Percentiles rank a stretch among this genome's conserved stretches.
These are phyloP conservation scores for Aspergillus unguis DNA, from an alignment of 2,329 filamentous ascomycete species.

Conservation along the genomic window DNA sequence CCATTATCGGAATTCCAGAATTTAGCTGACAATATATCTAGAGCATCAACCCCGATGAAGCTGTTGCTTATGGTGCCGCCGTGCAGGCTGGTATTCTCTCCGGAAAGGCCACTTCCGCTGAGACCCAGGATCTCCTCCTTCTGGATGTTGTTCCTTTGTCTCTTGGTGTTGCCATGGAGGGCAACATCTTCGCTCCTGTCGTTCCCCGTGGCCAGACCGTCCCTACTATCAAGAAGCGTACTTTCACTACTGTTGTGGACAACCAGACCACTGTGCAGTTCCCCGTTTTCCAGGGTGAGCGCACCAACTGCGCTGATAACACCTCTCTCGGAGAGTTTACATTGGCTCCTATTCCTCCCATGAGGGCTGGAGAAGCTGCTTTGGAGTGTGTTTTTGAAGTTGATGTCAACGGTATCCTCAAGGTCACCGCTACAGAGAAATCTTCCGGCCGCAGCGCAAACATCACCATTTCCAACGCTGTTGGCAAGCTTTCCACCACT, in stretches of 20 bases:
- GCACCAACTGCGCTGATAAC: slow-evolving; percentile 98
- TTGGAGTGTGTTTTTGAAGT: slow-evolving; percentile 99
- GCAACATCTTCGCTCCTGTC: slow-evolving; percentile 96
- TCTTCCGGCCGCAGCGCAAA: slow-evolving; percentile 95
- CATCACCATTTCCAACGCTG: slow-evolving; percentile 99
- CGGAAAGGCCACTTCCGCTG: slow-evolving; percentile 92
- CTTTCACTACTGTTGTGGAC: slow-evolving; percentile 72
- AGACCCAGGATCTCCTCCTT: slow-evolving; percentile 90
- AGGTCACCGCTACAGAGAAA: slow-evolving; percentile 99
- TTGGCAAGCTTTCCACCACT: slow-evolving; percentile 89
- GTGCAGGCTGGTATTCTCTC: slow-evolving; percentile 99
- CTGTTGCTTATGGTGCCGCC: slow-evolving; percentile 96
- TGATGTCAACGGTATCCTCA: slow-evolving; percentile 99
- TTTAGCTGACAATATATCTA: slow-evolving; percentile 12
- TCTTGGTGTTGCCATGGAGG: slow-evolving; percentile 98
- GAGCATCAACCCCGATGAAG: slow-evolving; percentile 99
- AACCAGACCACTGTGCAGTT: slow-evolving; percentile 81
- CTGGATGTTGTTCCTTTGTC: slow-evolving; percentile 95
- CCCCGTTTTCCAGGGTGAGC: slow-evolving; percentile 92
- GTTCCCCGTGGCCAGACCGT: slow-evolving; percentile 76
- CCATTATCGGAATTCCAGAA: background rate
- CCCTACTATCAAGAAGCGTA: slow-evolving; percentile 77
- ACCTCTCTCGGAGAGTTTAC: slow-evolving; percentile 97
- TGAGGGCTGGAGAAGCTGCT: slow-evolving; percentile 93
- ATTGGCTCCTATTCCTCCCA: slow-evolving; percentile 76